Percentiles rank a stretch among this genome's conserved stretches.
phyloP scores from a whole-genome alignment of 164 flowering plant genomes.

The Akebia trifoliata region DNA sequence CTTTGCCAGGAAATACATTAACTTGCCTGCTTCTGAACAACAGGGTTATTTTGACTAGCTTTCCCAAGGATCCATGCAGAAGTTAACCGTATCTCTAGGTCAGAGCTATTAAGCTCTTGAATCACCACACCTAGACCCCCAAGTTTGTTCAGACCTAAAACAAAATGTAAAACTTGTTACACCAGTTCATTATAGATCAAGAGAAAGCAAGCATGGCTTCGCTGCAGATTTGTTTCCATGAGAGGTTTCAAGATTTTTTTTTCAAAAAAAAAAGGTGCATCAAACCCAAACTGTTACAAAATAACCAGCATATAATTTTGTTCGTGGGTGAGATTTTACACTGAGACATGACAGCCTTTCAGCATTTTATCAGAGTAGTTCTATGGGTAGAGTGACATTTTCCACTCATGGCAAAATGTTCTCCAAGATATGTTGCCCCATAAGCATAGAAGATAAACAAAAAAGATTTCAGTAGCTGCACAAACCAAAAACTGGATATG shows the following conservation, averaged over 20 bases:
- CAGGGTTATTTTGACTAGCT: slow-evolving; percentile 85
- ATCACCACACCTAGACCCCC: slow-evolving; percentile 70
- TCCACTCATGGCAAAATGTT: neutral
- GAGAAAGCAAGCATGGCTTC: neutral
- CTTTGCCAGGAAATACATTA: neutral
- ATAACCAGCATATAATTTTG: no score
- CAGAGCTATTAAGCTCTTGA: slow-evolving; percentile 50
- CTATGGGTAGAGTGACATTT: neutral
- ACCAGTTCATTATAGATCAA: neutral
- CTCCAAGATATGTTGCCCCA: neutral
- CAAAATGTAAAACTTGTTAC: slow-evolving; percentile 6
- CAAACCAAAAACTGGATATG: neutral
- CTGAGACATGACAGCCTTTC: no score
- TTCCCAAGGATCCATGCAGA: slow-evolving; percentile 92
- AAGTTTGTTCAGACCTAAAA: slow-evolving; percentile 73
- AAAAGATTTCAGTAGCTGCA: neutral
- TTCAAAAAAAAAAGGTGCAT: no score
- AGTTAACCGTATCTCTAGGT: slow-evolving; percentile 48
- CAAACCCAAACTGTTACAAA: no score
- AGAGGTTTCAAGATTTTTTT: no score
- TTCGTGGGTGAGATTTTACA: no score
- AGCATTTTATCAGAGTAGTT: neutral
- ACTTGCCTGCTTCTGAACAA: slow-evolving; percentile 76
- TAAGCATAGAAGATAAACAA: neutral
- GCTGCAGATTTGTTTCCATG: no score